Base-by-base conservation (phyloP, 768 basidiomycete genomes). In the Mrakia hoshinonis region DNA sequence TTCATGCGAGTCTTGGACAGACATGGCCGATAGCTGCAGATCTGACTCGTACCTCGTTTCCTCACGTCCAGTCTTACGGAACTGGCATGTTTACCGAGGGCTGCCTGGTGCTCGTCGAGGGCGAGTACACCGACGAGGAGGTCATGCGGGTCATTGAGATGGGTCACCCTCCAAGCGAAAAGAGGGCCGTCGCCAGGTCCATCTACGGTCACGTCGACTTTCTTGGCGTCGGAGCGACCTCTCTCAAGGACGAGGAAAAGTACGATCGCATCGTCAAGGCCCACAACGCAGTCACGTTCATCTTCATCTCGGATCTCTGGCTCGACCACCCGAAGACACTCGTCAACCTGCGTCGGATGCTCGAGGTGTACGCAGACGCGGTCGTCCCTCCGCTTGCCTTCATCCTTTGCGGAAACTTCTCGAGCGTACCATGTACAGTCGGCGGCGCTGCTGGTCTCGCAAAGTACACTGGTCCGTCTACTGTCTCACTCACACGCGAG, bases 161-260 rank as follows among this genome's bases (percentile, higher is more conserved):
- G 73, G 96, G 96, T 1, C 95, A 98, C 80, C 96, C 96, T 1
- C 96, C 96, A 13, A 95, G 93, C 76, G 96, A 99, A 80, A 85
- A 88, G 75, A 83, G 96, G 51, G 87, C 88, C 72, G 87, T 85
- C 2, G 87, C 95, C 20, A 84, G 92, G 74, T 91, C 89, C 49
- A 88, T 98, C 74, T 96, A 91, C 77, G 96, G 94, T 0, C 96
- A 98, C 77, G 87, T 97, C 38, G 96, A 99, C 79, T 96, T 98
- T 77, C 84, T 98, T 13, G 96, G 96, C n/a, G 87, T 89, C 76
- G 96, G 96, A 1, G 87, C 91, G 4, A 89, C 93, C 1, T 92
- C 94, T 2, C 80, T 92, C 26, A 81, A 89, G 6, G 94, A 98
- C 81, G 96, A 98, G 79, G 78, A 78, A 62, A 81, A 79, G 67